Percentiles rank a stretch among this genome's conserved stretches.
phyloP scores from a whole-genome alignment of 495 filamentous ascomycete species.

The Xylaria cubensis region DNA sequence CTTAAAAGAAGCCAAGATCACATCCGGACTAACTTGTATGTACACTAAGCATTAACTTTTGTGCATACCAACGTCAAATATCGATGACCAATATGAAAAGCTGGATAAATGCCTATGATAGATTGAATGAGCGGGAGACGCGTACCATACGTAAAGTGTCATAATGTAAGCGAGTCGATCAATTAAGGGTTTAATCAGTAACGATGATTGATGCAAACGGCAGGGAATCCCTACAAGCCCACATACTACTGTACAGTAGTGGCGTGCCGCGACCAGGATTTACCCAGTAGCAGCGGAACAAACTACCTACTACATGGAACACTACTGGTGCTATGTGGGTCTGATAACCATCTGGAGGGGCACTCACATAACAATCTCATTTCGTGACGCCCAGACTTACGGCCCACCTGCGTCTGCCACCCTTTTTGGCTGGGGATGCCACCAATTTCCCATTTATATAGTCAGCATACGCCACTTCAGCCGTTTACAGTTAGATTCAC shows the following conservation, averaged over 20 bases:
- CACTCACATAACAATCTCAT: too few species aligned
- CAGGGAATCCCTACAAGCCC: neutral
- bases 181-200: neutral
- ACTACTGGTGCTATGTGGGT: neutral
- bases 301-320: too few species aligned
- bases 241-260: neutral
- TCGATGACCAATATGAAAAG: neutral
- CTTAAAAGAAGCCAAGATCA: neutral
- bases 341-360: neutral
- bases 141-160: too few species aligned
- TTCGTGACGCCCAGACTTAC: too few species aligned
- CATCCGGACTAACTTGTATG: neutral
- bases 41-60: neutral
- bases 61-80: neutral
- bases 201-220: neutral
- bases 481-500: too few species aligned
- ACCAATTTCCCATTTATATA: too few species aligned
- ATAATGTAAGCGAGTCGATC: neutral
- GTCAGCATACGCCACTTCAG: too few species aligned
- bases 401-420: too few species aligned
- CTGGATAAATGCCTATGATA: neutral
- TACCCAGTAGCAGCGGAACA: neutral
- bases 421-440: too few species aligned
- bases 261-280: neutral
- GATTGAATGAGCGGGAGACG: neutral